phyloP scores from a whole-genome alignment of 1,139 yeast genomes.

The Nakaseomyces kungkrabaensis region DNA sequence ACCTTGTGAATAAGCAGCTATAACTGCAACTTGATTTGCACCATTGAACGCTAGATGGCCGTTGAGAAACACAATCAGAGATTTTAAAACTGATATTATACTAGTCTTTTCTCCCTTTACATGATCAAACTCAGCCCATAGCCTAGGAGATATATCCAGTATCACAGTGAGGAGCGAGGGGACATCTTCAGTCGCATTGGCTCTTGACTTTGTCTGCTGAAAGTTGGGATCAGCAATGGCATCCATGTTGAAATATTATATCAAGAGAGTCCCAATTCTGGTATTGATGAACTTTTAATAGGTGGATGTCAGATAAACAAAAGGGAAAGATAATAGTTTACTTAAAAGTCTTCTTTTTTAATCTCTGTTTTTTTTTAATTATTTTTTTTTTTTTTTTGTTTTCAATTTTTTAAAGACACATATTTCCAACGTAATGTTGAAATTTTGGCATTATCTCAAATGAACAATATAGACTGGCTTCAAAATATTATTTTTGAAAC shows the following conservation, averaged over 20 bases:
- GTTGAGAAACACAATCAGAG: constrained; percentile 40
- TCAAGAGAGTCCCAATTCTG: too few relatives aligned
- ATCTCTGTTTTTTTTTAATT: too few relatives aligned
- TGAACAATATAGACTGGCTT: too few relatives aligned
- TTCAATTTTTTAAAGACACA: too few relatives aligned
- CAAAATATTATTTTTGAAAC: too few relatives aligned
- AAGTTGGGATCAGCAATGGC: constrained; percentile 64
- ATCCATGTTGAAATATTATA: constrained; percentile 43
- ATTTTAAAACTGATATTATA: constrained; percentile 22
- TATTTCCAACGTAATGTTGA: too few relatives aligned
- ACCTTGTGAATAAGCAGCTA: constrained; percentile 66
- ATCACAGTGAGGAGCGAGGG: constrained; percentile 77
- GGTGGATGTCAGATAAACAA: too few relatives aligned
- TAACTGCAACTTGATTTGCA: constrained; percentile 74
- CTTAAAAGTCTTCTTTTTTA: too few relatives aligned
- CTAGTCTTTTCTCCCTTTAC: constrained; percentile 15
- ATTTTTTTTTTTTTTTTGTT: too few relatives aligned
- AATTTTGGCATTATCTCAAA: too few relatives aligned
- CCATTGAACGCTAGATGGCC: constrained; percentile 82
- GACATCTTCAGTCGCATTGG: constrained; percentile 43
- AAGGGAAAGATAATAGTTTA: too few relatives aligned
- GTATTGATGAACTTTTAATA: too few relatives aligned
- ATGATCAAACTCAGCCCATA: constrained; percentile 52
- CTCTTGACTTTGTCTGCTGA: constrained; percentile 25
- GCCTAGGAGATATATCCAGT: constrained; percentile 66